Evolutionary conservation across 1,284 basidiomycete species (phyloP), one percentile per base, ranked within the genome.

Genomic region (Ceratobasidium sp.): DNA sequence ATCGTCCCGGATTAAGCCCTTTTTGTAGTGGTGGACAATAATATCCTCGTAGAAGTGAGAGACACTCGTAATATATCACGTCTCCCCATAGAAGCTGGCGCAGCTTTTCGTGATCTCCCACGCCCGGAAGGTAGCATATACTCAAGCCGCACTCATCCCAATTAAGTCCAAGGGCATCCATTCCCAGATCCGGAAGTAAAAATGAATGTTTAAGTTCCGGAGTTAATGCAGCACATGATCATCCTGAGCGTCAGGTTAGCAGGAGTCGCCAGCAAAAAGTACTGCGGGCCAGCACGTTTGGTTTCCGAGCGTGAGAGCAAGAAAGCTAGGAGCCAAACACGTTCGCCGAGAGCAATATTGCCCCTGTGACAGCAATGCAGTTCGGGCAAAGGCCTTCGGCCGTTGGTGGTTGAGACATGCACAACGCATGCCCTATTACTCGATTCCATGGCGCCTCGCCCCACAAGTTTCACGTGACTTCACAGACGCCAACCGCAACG

Each of bases 401-500:
- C 36, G 36, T 38, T 33, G 36, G 16, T 53, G 49, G 21, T 51
- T 3, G 21, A 51, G 49, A 51, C 9, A 25, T 51, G 49, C 8
- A 23, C 3, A 21, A 53, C 23, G 49, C 49, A 49, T 25, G 23
- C n/a, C n/a, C n/a, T n/a, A n/a, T n/a, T n/a, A n/a, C 28, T 28
- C 23, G 9, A 59, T 59, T 23, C 21, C 8, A 23, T 2, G 42
- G 59, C 59, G 59, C 42, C 23, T 61, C 6, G 9, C 18, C 30
- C 6, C 25, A 46, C 38, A 3, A 38, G 1, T 11, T 8, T 16
- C 59, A 61, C 59, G 59, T 61, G 36, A 61, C 23, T 40, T 7
- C 2, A 44, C 30, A 61, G 59, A 61, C 59, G 59, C 59, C 59
- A 44, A 30, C 59, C 42, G 16, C 59, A 21, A 42, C 59, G 25